Base-by-base conservation (phyloP, 257 asterid species). In the Solanum tarapatanum region DNA sequence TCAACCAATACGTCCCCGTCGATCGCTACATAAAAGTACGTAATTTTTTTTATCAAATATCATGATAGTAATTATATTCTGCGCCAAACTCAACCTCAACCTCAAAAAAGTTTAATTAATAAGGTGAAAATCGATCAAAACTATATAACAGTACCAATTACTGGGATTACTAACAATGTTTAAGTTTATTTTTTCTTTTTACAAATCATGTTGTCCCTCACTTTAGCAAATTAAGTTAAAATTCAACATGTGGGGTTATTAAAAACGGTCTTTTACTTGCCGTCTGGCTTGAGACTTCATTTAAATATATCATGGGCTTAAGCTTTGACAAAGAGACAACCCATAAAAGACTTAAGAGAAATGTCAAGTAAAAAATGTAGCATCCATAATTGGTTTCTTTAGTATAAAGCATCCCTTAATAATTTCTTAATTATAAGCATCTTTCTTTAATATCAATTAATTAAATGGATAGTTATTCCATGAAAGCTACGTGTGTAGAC, bases 401-500 rank as follows among this genome's bases (percentile, higher is more conserved):
- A 66, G 62, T 36, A 39, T 36, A 85, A 82, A 66, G 87, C 62
- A 39, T 17, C 82, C 62, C 62, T 39, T 70, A 84, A 84, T 26
- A 66, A 39, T 66, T 84, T 84, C 66, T 68, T 66, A 62, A 84
- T 66, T 39, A 62, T 64, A 16, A 68, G 64, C 39, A 84, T 45
- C 85, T 82, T 82, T 82, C 39, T 43, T 74, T 76, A 12, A 39
- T 58, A 33, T 55, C 30, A 83, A 83, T 55, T 36, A n/a, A 84
- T 55, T 36, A 14, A 84, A 84, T 36, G 82, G 79, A 62, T 39
- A 64, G 58, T 68, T 68, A 84, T 68, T 84, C 76, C 82, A 76
- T 33, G 84, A 83, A 89, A 87, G 90, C 79, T 68, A 73, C 86
- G 73, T 86, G 85, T 83, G 74, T 73, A 39, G 82, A 86, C 66